Conservation (phyloP, 2,329 filamentous ascomycete genomes). For the Colletotrichum theobromicola region DNA sequence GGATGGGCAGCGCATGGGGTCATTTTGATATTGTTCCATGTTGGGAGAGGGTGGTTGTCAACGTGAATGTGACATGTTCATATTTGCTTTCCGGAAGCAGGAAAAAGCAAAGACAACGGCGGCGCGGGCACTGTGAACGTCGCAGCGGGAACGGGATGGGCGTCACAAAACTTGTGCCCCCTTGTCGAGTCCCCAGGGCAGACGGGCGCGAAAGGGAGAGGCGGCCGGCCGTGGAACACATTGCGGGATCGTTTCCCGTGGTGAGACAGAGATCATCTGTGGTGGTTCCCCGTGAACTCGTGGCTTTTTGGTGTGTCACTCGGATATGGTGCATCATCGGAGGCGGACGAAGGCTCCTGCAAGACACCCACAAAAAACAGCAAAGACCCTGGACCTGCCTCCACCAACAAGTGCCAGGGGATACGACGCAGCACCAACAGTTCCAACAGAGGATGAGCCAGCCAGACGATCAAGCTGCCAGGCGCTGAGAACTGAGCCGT, state of each 20-base stretch:
- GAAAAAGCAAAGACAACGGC: neutral
- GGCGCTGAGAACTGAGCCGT: neutral
- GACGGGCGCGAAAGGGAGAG: neutral
- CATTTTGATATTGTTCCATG: neutral
- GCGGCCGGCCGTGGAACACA: neutral
- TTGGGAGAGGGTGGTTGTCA: neutral
- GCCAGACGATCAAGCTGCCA: neutral
- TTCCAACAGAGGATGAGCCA: neutral
- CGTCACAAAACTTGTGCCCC: neutral
- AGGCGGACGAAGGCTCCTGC: neutral
- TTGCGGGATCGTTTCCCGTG: constrained; percentile 11
- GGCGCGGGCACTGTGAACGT: neutral
- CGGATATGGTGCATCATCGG: neutral
- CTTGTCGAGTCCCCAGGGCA: neutral
- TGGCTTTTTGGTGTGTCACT: constrained; percentile 4
- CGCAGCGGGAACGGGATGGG: neutral
- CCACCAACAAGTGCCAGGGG: neutral
- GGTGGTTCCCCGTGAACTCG: constrained; percentile 4
- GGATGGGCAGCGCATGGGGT: neutral
- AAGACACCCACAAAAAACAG: neutral
- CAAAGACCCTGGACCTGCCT: neutral
- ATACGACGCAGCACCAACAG: neutral
- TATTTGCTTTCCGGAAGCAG: neutral
- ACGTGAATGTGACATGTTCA: neutral
- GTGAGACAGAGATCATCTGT: constrained; percentile 3